Conservation (phyloP, 805 yeast species). For the Yamadazyma philogaea region DNA sequence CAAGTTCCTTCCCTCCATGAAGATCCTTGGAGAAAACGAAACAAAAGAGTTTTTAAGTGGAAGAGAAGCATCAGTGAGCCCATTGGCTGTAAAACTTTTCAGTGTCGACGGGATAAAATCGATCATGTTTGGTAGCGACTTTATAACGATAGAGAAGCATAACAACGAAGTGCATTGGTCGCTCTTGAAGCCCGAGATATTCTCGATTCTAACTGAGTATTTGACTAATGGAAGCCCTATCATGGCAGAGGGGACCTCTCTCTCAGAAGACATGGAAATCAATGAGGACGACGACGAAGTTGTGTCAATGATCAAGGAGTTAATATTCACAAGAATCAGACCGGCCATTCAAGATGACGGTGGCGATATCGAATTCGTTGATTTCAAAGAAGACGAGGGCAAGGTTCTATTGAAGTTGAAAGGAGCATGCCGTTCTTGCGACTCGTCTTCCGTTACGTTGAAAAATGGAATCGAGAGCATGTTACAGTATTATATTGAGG, state of each 20-base stretch:
- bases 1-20: slow-evolving; percentile 75
- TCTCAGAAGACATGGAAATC: slow-evolving; percentile 40
- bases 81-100: slow-evolving; percentile 72
- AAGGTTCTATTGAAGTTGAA: slow-evolving; percentile 55
- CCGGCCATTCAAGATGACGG: slow-evolving; percentile 78
- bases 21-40: slow-evolving; percentile 57
- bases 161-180: slow-evolving; percentile 53
- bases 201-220: slow-evolving; percentile 54
- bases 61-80: slow-evolving; percentile 71
- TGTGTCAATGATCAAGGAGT: slow-evolving; percentile 63
- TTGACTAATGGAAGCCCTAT: slow-evolving; percentile 57
- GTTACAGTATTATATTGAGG: slow-evolving; percentile 69
- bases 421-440: slow-evolving; percentile 76
- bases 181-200: slow-evolving; percentile 63
- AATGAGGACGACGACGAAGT: slow-evolving; percentile 66
- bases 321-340: slow-evolving; percentile 65
- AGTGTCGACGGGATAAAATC: slow-evolving; percentile 72
- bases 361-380: slow-evolving; percentile 67
- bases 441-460: slow-evolving; percentile 61
- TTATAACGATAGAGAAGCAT: slow-evolving; percentile 74
- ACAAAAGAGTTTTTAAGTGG: slow-evolving; percentile 74
- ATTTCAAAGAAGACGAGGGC: slow-evolving; percentile 52
- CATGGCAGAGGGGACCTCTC: slow-evolving; percentile 29
- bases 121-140: slow-evolving; percentile 78
- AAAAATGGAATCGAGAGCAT: slow-evolving; percentile 68